phyloP scores from a whole-genome alignment of 768 basidiomycete genomes.

The Suillus subluteus region DNA sequence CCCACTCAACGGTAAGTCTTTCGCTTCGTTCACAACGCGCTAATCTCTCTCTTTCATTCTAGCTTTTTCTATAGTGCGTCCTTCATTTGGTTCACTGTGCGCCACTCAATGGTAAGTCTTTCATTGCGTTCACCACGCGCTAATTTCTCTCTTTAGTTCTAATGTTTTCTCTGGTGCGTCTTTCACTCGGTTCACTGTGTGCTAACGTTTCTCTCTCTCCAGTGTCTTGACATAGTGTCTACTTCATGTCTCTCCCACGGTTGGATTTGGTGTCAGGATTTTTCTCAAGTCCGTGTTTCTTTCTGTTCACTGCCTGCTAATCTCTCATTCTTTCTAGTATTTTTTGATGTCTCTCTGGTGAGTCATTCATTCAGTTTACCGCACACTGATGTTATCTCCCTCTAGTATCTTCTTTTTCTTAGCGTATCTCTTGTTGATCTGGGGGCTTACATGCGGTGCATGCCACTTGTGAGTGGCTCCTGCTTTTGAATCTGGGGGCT shows the following conservation, averaged over 20 bases:
- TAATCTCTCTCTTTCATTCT: too few relatives aligned
- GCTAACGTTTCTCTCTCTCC: not conserved
- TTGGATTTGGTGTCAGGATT: too few relatives aligned
- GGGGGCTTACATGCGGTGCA: not conserved
- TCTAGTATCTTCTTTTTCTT: not conserved
- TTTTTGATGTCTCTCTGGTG: too few relatives aligned
- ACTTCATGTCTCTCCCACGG: too few relatives aligned
- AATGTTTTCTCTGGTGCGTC: not conserved
- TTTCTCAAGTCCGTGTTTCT: not conserved
- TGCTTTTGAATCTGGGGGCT: too few relatives aligned
- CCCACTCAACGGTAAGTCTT: constrained; percentile 4
- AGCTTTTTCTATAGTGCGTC: too few relatives aligned
- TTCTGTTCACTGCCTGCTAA: not conserved
- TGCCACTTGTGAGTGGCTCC: not conserved
- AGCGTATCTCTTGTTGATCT: too few relatives aligned
- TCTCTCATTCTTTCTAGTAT: too few relatives aligned
- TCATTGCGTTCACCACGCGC: not conserved
- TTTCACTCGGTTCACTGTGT: not conserved
- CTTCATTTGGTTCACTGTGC: too few relatives aligned
- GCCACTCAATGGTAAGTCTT: too few relatives aligned
- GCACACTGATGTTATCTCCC: not conserved
- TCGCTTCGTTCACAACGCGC: not conserved
- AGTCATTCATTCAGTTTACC: not conserved
- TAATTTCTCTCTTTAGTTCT: not conserved
- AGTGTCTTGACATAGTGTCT: too few relatives aligned